These are phyloP conservation scores for Puccinia hordei DNA, from an alignment of 1,284 basidiomycete species.

Conservation along the genomic window DNA sequence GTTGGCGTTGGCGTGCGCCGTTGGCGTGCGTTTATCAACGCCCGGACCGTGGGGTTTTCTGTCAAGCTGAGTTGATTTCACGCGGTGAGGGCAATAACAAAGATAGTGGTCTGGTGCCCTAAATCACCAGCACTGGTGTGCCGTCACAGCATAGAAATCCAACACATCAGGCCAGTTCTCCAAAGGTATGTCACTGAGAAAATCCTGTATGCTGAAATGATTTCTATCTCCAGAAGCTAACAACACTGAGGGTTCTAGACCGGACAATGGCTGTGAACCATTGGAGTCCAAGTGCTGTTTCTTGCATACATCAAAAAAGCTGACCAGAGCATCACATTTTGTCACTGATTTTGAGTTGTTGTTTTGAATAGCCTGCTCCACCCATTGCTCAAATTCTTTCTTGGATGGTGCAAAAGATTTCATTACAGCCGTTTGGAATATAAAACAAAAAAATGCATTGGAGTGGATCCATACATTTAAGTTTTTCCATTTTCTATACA, in stretches of 20 bases:
- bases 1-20: too few relatives aligned
- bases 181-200: background rate
- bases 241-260: background rate
- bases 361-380: background rate
- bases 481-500: background rate
- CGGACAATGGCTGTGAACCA: background rate
- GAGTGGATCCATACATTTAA: background rate
- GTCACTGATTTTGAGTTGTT: background rate
- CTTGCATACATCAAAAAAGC: background rate
- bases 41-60: background rate
- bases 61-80: background rate
- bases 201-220: background rate
- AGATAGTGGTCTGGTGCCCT: background rate
- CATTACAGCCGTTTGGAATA: background rate
- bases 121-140: background rate
- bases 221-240: background rate
- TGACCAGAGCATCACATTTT: background rate
- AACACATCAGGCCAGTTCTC: slow-evolving; percentile 9
- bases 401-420: background rate
- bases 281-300: too few relatives aligned
- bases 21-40: too few relatives aligned
- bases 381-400: background rate
- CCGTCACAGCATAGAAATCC: background rate
- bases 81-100: background rate
- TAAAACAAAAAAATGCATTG: background rate